A percentile compares a stretch with the other conserved stretches of the same genome.
These are phyloP conservation scores for Eremothecium cymbalariae DNA, from an alignment of 1,139 yeast genomes.

Conservation along the genomic window DNA sequence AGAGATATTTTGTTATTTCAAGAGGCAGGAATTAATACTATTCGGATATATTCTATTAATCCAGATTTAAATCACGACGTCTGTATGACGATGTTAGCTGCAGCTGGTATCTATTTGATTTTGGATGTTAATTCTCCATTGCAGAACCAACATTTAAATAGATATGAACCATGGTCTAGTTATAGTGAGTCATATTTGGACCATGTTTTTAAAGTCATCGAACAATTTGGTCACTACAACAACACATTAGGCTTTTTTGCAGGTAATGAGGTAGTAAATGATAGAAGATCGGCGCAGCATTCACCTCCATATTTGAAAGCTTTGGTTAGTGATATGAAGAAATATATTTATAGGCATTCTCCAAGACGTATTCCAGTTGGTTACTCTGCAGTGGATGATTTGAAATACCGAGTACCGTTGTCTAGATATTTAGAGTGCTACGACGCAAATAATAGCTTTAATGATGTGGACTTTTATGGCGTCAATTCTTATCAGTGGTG, in stretches of 20 bases:
- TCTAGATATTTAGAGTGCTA: slow-evolving; percentile 79
- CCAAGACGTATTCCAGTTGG: slow-evolving; percentile 80
- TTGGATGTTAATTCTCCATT: slow-evolving; percentile 88
- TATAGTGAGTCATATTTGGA: slow-evolving; percentile 61
- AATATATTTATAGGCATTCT: slow-evolving; percentile 50
- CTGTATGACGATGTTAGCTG: slow-evolving; percentile 86
- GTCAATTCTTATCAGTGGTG: slow-evolving; percentile 98
- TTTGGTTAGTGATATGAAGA: slow-evolving; percentile 70
- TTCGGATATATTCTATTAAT: slow-evolving; percentile 79
- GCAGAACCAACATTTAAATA: slow-evolving; percentile 64
- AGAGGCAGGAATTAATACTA: slow-evolving; percentile 44
- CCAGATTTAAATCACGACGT: slow-evolving; percentile 77
- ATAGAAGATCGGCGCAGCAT: slow-evolving; percentile 57
- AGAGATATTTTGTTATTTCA: slow-evolving; percentile 55
- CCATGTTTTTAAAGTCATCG: slow-evolving; percentile 72
- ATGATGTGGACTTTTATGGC: slow-evolving; percentile 85
- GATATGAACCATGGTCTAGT: slow-evolving; percentile 84
- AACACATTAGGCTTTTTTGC: slow-evolving; percentile 91
- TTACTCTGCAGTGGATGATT: slow-evolving; percentile 92
- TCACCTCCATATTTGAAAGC: slow-evolving; percentile 73
- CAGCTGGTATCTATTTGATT: slow-evolving; percentile 85
- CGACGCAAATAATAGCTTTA: slow-evolving; percentile 39
- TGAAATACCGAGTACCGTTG: slow-evolving; percentile 61
- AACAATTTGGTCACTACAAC: slow-evolving; percentile 75
- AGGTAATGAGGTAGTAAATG: slow-evolving; percentile 89